Conservation (phyloP, 208 protist species). For the Trypanosoma conorhini region DNA sequence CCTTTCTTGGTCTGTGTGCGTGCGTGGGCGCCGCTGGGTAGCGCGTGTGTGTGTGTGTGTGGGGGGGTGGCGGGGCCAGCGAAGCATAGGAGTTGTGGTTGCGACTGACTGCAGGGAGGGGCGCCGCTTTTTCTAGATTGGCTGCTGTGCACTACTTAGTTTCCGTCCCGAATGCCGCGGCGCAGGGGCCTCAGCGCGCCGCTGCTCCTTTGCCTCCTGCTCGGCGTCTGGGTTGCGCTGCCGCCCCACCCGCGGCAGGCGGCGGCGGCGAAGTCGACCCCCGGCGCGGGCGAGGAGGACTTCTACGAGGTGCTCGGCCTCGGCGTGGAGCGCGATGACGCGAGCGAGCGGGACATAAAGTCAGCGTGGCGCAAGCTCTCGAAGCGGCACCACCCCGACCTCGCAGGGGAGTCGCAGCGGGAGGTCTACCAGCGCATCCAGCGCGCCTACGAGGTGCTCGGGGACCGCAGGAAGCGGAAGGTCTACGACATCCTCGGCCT, state of each 20-base stretch:
- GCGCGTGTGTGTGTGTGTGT: too few species aligned
- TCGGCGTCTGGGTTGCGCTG: not conserved
- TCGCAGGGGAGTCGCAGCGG: constrained; percentile 40
- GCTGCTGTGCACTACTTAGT: not conserved
- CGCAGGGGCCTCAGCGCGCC: too few species aligned
- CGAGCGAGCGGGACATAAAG: constrained; percentile 55
- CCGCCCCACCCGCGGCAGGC: constrained; percentile 2
- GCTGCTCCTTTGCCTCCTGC: not conserved
- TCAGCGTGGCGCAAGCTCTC: constrained; percentile 46
- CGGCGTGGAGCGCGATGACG: constrained; percentile 45
- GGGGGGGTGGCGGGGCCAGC: too few species aligned
- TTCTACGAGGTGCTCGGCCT: constrained; percentile 59
- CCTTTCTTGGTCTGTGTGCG: too few species aligned
- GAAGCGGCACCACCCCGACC: constrained; percentile 56
- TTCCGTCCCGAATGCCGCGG: not conserved
- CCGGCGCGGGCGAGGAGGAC: constrained; percentile 36
- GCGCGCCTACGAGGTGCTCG: constrained; percentile 78
- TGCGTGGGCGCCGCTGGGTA: too few species aligned
- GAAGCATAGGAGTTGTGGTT: too few species aligned
- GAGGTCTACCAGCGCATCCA: constrained; percentile 61
- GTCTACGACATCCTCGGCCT: constrained; percentile 77
- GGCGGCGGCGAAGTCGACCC: not conserved
- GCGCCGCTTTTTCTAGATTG: not conserved
- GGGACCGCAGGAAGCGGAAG: constrained; percentile 60
- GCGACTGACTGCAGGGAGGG: not conserved